Evolutionary conservation across 2,329 filamentous ascomycete genomes (phyloP).

Genomic region (Trichoderma aggressivum): DNA sequence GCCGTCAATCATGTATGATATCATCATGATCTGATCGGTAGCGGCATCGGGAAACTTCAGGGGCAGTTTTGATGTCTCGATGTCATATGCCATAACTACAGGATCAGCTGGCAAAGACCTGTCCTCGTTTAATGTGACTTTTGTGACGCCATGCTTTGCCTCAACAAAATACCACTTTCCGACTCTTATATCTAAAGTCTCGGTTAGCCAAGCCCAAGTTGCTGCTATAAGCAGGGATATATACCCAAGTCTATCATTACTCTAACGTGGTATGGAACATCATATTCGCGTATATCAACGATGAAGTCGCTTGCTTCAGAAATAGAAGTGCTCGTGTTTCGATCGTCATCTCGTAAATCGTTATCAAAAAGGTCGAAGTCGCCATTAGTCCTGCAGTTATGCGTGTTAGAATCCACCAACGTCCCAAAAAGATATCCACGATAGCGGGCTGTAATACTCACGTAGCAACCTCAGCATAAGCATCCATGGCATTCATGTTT

Average conservation of each 20-base stretch:
- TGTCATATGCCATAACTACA: constrained; percentile 98
- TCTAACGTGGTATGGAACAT: constrained; percentile 98
- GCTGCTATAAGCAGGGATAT: constrained; percentile 13
- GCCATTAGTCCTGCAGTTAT: constrained; percentile 60
- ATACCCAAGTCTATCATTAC: constrained; percentile 91
- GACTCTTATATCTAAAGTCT: constrained; percentile 74
- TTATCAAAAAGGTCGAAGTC: constrained; percentile 97
- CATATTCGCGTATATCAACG: constrained; percentile 97
- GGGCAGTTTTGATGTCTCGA: constrained; percentile 93
- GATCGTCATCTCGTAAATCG: constrained; percentile 74
- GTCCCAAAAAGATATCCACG: background rate
- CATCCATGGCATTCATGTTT: constrained; percentile 94
- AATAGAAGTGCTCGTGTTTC: constrained; percentile 70
- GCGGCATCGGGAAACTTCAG: constrained; percentile 94
- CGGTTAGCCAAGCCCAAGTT: constrained; percentile 20
- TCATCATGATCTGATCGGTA: constrained; percentile 99
- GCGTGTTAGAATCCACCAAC: constrained; percentile 15
- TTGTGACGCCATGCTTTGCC: constrained; percentile 84
- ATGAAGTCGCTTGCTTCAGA: constrained; percentile 94
- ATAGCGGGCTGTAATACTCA: constrained; percentile 41
- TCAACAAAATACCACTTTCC: constrained; percentile 97
- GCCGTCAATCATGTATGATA: constrained; percentile 99
- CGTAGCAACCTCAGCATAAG: constrained; percentile 94
- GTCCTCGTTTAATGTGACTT: constrained; percentile 81
- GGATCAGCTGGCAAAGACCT: constrained; percentile 88